Evolutionary conservation across 805 yeast species (phyloP), one percentile per base, ranked within the genome.

Genomic region (Metschnikowia rubicola): DNA sequence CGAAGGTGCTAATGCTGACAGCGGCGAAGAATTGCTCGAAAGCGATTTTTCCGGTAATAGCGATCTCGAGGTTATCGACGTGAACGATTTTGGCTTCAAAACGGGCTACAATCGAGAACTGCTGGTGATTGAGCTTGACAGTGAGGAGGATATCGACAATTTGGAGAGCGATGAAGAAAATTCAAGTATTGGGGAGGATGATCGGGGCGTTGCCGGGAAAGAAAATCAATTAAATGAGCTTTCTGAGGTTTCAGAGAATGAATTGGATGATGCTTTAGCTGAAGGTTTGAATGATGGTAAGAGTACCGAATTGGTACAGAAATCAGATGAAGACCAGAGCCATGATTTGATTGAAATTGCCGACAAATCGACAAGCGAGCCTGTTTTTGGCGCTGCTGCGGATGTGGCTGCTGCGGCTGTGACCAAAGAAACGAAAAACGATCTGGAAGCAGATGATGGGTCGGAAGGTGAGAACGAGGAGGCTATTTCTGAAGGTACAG

Each of bases 131-230:
- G 60, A 56, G 17, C 39, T 59, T 8, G 61, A 56, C 32, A 56
- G 62, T 38, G 66, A 61, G 38, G 62, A 56, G 15, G 66, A 60
- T 11, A 60, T 61, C 21, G 66, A 63, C 15, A 63, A 62, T 35
- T 52, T 63, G 39, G 67, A 63, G 37, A 45, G 43, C 13, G 61
- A 53, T 35, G 43, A 5, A 17, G 32, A 37, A 37, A n/a, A 28
- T 12, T 9, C 12, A 2, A 11, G 5, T 4, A 13, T 11, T 8
- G 3, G 4, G 11, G 26, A 12, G 33, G n/a, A 30, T 30, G 4
- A 9, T 8, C 6, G n/a, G 7, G 11, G 8, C 33, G 33, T 30
- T 12, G 12, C 33, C 11, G n/a, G n/a, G 6, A 30, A 21, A 21
- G 7, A 21, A 7, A 7, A 21, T 21, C 26, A 9, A 30, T 6